phyloP scores from a whole-genome alignment of 371 early-diverging fungal genomes.

The Capillidium rhysosporum region DNA sequence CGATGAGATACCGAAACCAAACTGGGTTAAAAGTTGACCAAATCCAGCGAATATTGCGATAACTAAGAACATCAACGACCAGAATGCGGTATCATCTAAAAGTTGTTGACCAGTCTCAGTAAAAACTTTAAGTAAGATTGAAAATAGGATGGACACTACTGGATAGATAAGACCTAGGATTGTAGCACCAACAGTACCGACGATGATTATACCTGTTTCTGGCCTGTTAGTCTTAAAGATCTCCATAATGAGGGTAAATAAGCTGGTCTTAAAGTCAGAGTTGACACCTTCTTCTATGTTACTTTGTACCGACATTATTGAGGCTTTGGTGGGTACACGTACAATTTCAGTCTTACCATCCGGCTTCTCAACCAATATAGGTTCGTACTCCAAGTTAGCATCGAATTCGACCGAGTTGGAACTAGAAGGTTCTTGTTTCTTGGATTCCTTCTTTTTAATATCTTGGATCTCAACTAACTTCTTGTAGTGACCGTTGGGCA shows the following conservation, averaged over 20 bases:
- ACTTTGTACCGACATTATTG: background rate
- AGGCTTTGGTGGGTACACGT: background rate
- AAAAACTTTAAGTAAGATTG: slow-evolving; percentile 22
- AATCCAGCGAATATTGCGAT: slow-evolving; percentile 25
- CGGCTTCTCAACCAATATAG: background rate
- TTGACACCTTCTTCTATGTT: slow-evolving; percentile 8
- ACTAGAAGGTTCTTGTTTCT: background rate
- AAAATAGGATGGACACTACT: slow-evolving; percentile 26
- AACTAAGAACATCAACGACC: slow-evolving; percentile 44
- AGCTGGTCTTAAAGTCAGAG: slow-evolving; percentile 6
- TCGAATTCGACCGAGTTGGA: background rate
- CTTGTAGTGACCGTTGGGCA: slow-evolving; percentile 23
- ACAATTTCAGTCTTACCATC: background rate
- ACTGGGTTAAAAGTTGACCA: slow-evolving; percentile 16
- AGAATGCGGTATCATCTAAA: slow-evolving; percentile 32
- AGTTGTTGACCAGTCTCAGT: background rate
- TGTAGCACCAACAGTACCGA: background rate
- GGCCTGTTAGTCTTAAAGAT: slow-evolving; percentile 11
- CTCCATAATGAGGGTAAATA: slow-evolving; percentile 5
- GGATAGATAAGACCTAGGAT: slow-evolving; percentile 12
- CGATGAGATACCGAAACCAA: slow-evolving; percentile 23
- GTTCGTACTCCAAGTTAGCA: background rate
- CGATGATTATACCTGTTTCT: slow-evolving; percentile 6
- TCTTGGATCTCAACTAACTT: slow-evolving; percentile 33
- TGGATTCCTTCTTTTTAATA: slow-evolving; percentile 14